Evolutionary conservation across 805 yeast species (phyloP), one percentile per base, ranked within the genome.

Genomic region (Starmerella sp.): DNA sequence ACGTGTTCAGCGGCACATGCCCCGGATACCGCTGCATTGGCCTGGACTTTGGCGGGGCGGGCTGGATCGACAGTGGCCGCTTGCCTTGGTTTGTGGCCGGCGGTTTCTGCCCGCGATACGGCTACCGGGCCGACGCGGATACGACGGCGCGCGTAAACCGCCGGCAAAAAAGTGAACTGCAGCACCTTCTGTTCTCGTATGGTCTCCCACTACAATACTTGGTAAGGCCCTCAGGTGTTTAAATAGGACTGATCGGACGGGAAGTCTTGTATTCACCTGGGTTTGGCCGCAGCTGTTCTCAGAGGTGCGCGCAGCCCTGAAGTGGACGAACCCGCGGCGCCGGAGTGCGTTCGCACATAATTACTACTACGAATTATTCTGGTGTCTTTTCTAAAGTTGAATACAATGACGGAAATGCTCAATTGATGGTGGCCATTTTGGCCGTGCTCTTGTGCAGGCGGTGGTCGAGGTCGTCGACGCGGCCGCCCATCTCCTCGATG

Each of bases 401-500:
- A 22, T 22, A 22, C 22, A 22, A 22, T 22, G 35, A 32, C 11
- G 35, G 3, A 32, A 32, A 22, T 31, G 43, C 14, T 54, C 60
- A 68, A 37, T 57, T 63, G 55, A 69, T 63, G 35, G 67, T 63
- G 8, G 81, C 77, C 67, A 86, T 73, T 55, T 86, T 78, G 17
- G 83, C 77, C 36, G 84, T 83, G 66, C 86, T 86, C 71, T 84
- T 73, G 66, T 86, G 90, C 52, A 91, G 83, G 66, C 83, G 83
- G 55, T 87, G 83, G 68, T 91, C 97, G 66, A 89, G 75, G 53
- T 79, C 78, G 66, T 87, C 95, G 3, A 96, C 85, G 65, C 84
- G 83, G 61, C 87, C 89, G 63, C 86, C 91, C 60, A 93, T 83
- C 58, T 80, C 76, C 55, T 78, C 79, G 62, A 91, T 74, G 62